Evolutionary conservation across 768 basidiomycete species (phyloP).

Genomic region (Dioszegia hungarica): DNA sequence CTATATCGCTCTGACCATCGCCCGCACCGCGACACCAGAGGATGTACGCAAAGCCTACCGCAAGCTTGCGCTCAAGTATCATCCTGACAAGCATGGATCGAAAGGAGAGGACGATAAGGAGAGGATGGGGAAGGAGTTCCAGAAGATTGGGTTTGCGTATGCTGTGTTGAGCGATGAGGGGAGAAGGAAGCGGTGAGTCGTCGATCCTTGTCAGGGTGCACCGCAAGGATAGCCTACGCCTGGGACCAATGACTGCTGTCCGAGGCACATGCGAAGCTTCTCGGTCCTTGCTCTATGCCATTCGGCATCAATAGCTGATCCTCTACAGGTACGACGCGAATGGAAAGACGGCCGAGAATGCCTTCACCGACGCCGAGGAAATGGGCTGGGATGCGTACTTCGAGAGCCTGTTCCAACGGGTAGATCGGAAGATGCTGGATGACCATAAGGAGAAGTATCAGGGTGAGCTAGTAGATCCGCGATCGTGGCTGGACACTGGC

Average conservation of each 20-base stretch:
- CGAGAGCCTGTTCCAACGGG: slow-evolving; percentile 76
- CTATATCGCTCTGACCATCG: slow-evolving; percentile 66
- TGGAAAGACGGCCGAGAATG: slow-evolving; percentile 76
- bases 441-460: slow-evolving; percentile 94
- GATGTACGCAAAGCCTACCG: slow-evolving; percentile 82
- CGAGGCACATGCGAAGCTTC: no score
- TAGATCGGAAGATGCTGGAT: slow-evolving; percentile 79
- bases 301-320: not conserved
- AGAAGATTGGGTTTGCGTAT: slow-evolving; percentile 85
- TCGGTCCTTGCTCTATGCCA: no score
- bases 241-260: no score
- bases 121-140: slow-evolving; percentile 72
- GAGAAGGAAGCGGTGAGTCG: slow-evolving; percentile 7
- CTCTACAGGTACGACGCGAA: slow-evolving; percentile 64
- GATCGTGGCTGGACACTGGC: slow-evolving; percentile 49
- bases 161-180: slow-evolving; percentile 71
- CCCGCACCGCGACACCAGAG: slow-evolving; percentile 57
- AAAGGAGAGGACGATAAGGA: slow-evolving; percentile 60
- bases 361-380: slow-evolving; percentile 62
- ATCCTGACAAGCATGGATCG: slow-evolving; percentile 82
- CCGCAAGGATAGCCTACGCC: no score
- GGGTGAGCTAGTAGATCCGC: slow-evolving; percentile 54
- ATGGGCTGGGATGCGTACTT: slow-evolving; percentile 97
- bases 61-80: slow-evolving; percentile 69
- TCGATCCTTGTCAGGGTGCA: no score